Evolutionary conservation across 176 grass and related monocot species (phyloP), one percentile per base, ranked within the genome.

Genomic region (Hordeum vulgare): DNA sequence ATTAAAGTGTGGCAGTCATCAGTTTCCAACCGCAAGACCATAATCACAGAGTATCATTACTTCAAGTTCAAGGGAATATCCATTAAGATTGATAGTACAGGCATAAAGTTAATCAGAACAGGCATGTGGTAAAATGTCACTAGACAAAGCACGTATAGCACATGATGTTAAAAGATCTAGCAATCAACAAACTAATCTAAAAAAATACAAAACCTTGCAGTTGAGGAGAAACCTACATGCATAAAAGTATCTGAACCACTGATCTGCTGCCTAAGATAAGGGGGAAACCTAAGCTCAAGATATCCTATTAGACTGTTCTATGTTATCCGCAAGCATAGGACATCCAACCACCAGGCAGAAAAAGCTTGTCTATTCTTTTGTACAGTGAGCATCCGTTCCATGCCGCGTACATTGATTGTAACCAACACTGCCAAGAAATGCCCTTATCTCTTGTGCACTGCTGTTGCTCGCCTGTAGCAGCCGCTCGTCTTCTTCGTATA

Each of bases 401-500:
- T 17, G 92, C 6, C 35, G 82, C 7, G 62, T 86, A 87, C 95
- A 97, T 5, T 78, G 86, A 51, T 86, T 88, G 68, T 94, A 97
- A 66, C 92, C 95, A 76, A 97, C 84, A 78, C 86, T 93, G n/a
- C 65, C 57, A 74, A 98, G 90, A 85, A 98, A 98, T 78, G 73
- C 77, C 77, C 90, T 93, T 74, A 98, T 93, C 79, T 95, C 85
- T 41, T 85, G 80, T 24, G 88, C 21, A 67, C 78, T 98, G 9
- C 86, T 95, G 91, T 93, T 98, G 91, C 96, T 98, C 34, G 86
- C 92, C 81, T 90, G 90, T 65, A 98, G 66, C 72, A 98, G 57
- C 17, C 65, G 89, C 39, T 95, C 96, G 44, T 98, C 93, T 90
- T 98, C 96, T 88, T 98, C 96, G 66, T 95, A 95, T 79, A 93